Evolutionary conservation across 306 rosid genomes (phyloP), one percentile per base, ranked within the genome.

Genomic region (Abrus pulchellus): DNA sequence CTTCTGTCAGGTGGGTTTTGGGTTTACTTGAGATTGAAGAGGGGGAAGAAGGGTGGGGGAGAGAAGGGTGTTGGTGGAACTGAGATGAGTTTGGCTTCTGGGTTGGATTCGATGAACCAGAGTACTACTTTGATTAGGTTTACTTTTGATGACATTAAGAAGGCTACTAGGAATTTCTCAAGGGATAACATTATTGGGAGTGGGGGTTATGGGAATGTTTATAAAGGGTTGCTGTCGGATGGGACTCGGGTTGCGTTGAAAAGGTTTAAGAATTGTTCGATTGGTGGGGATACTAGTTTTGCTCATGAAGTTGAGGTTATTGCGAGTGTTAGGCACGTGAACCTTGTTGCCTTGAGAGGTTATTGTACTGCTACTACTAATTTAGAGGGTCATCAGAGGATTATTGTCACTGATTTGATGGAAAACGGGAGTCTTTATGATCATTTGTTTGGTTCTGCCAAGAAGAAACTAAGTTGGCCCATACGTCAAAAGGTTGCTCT

Each of bases 121-220:
- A 93, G 98, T 54, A 88, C 97, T 0, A 91, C 87, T 79, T 68
- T 95, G 91, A 81, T 92, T 52, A 93, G 89, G 83, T 95, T 88
- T 55, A 72, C 85, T 2, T 90, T 90, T 29, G 98, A 93, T 1
- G 97, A 91, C 3, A 84, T 95, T 64, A 90, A 77, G 78, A 86
- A 89, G 54, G 93, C 98, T 0, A 95, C 99, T 0, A 87, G 88
- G 87, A 90, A 89, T 78, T 95, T 95, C 76, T 72, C 90, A 0
- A 88, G 94, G 85, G 96, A 91, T 1, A 63, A 80, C 49, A 87
- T 95, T 41, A 82, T 95, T 40, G 99, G 99, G 14, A 89, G 89
- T 63, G 99, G 99, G 13, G 99, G 99, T 10, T 95, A 91, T 75
- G 99, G 99, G 14, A 95, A 95, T 86, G 99, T 95, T 76, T 95